Evolutionary conservation across 495 filamentous ascomycete genomes (phyloP), one percentile per base, ranked within the genome.

Genomic region (Parathielavia hyrcaniae): DNA sequence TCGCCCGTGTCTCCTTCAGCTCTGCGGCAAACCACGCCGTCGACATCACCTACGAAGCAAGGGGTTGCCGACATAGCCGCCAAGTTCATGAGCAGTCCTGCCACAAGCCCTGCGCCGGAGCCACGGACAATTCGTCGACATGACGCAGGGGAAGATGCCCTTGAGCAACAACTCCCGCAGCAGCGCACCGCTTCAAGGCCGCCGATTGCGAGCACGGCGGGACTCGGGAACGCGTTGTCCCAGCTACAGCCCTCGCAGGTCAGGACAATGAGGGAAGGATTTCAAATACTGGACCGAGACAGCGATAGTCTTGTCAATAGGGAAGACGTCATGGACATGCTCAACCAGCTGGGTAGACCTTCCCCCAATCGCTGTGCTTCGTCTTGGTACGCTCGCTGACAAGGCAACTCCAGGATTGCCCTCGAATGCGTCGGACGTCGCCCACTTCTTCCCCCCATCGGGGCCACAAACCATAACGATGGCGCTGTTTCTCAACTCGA

Each of bases 271-370:
- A 80, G 90, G 55, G 89, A 95, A 66, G 87, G 85, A 0, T 97
- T 95, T 70, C 85, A 89, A 69, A 87, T 95, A 49, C 77, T 97
- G 30, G 91, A 96, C 64, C 77, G 88, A 58, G 83, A 89, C 71
- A 87, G 86, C 68, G 86, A 90, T 63, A 88, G 89, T 16, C 71
- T 77, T 23, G 81, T 96, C 50, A 83, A 81, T 64, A 81, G 85
- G 57, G 85, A 89, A 36, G 88, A 95, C 70, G 85, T 97, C 11
- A 80, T 78, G 5, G 86, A 89, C 64, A 90, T 90, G 77, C 79
- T 97, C 22, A 81, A 77, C 58, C 88, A 91, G 61, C 75, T 96
- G 17, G 86, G 86, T 88, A 71, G 26, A 64, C n/a, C 40, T 34
- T 22, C 16, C 20, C 56, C 20, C 56, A 17, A 26, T 48, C 19